Conservation (phyloP, 768 basidiomycete species). For the Lentinula detonsa region DNA sequence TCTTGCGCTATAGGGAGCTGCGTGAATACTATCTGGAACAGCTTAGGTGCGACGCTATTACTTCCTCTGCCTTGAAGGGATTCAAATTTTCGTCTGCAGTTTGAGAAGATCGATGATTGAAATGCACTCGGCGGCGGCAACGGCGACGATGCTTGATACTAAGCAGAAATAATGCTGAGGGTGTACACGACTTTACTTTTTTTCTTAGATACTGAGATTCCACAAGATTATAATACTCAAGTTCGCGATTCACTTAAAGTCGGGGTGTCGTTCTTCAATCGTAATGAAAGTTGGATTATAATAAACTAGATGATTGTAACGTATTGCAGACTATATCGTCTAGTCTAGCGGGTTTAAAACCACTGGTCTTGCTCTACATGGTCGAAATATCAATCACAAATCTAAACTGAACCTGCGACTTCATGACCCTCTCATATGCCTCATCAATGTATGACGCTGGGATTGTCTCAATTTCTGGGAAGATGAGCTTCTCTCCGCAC, state of each 20-base stretch:
- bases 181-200: no score
- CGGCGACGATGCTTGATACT: background rate
- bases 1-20: constrained; percentile 30
- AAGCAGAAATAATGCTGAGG: background rate
- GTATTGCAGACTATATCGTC: no score
- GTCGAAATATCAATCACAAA: constrained; percentile 4
- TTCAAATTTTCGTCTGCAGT: background rate
- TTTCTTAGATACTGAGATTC: no score
- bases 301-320: no score
- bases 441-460: constrained; percentile 1
- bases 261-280: no score
- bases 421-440: constrained; percentile 3
- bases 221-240: no score
- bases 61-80: background rate
- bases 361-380: background rate
- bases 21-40: constrained; percentile 47
- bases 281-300: no score
- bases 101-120: constrained; percentile 6
- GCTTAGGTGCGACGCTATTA: constrained; percentile 21
- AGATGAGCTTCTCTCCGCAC: background rate
- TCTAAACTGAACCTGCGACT: constrained; percentile 4
- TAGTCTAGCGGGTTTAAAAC: background rate
- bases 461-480: background rate
- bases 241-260: no score
- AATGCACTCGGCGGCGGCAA: background rate